phyloP scores from a whole-genome alignment of 192 early-diverging fungal species.

The Linnemannia elongata region DNA sequence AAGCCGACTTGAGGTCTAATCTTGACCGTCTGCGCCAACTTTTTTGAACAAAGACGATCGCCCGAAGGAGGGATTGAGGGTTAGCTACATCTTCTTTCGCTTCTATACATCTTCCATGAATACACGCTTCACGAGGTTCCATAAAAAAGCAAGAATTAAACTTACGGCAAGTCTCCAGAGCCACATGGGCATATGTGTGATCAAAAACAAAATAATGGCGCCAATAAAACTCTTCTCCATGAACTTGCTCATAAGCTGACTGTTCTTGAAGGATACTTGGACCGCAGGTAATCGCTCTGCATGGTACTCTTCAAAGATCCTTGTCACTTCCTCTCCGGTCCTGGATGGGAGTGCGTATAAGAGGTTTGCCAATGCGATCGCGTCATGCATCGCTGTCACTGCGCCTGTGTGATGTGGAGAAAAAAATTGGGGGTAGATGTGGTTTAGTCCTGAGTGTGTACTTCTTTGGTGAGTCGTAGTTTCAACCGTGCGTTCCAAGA shows the following conservation, averaged over 20 bases:
- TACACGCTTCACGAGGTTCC: no score
- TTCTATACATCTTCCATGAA: no score
- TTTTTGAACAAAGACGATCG: no score
- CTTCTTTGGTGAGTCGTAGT: not conserved
- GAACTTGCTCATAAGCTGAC: slow-evolving; percentile 1
- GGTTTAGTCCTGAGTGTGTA: not conserved
- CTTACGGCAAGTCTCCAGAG: not conserved
- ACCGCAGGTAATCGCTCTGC: not conserved
- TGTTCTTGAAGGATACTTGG: not conserved
- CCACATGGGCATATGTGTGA: not conserved
- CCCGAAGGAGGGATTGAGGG: no score
- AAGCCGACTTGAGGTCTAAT: not conserved
- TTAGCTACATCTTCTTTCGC: no score
- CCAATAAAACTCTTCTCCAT: not conserved
- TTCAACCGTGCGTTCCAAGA: no score
- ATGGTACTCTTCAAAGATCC: not conserved
- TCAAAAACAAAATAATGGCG: not conserved
- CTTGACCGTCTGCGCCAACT: not conserved
- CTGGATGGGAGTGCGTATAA: not conserved
- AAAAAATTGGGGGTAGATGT: no score
- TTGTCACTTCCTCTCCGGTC: not conserved
- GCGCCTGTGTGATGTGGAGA: not conserved
- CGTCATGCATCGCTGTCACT: not conserved
- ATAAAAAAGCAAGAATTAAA: not conserved
- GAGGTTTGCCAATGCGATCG: not conserved